Conservation (phyloP, 495 filamentous ascomycete genomes). For the Penicillium steckii region DNA sequence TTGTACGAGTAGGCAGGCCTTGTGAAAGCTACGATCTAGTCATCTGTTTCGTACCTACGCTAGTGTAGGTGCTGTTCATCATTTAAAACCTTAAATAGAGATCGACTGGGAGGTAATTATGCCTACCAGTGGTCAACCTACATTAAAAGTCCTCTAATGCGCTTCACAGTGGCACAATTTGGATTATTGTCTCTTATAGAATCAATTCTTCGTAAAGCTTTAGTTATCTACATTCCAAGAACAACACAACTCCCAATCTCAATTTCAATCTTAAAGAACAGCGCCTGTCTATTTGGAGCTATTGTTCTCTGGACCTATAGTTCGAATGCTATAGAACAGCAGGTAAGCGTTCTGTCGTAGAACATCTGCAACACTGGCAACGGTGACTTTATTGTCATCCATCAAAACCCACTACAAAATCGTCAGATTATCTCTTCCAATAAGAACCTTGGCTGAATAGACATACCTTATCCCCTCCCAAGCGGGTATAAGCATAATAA, state of each 20-base stretch:
- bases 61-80: too few species aligned
- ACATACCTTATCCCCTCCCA: slow-evolving; percentile 67
- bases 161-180: too few species aligned
- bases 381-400: slow-evolving; percentile 85
- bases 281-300: not conserved
- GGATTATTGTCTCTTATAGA: too few species aligned
- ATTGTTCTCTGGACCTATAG: slow-evolving; percentile 33
- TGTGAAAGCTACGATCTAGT: too few species aligned
- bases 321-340: slow-evolving; percentile 78
- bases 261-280: not conserved
- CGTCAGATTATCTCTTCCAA: slow-evolving; percentile 13
- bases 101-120: too few species aligned
- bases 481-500: slow-evolving; percentile 82
- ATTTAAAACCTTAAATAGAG: too few species aligned
- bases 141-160: too few species aligned
- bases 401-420: slow-evolving; percentile 76
- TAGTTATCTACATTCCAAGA: slow-evolving; percentile 8
- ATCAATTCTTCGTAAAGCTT: slow-evolving; percentile 1
- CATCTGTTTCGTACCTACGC: too few species aligned
- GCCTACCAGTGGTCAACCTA: too few species aligned
- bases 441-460: not conserved
- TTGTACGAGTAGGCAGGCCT: too few species aligned
- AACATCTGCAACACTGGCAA: slow-evolving; percentile 75
- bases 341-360: slow-evolving; percentile 81
- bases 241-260: not conserved